Conservation (phyloP, 163 green algal species). For the Chlamydomonas reinhardtii region DNA sequence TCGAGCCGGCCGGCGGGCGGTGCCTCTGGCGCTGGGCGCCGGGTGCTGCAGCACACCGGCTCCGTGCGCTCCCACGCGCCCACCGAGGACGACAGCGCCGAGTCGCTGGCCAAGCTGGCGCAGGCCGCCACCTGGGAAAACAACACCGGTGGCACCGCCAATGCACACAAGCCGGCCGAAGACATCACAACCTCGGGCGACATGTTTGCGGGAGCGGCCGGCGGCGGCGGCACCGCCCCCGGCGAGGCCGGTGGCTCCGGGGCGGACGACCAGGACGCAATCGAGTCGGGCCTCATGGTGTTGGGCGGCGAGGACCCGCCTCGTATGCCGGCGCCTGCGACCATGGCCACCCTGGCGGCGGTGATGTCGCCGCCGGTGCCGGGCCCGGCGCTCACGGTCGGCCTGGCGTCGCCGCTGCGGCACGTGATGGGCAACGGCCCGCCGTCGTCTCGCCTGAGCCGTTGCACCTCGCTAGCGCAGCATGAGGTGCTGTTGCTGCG, state of each 20-base stretch:
- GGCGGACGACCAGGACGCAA: neutral
- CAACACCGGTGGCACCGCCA: neutral
- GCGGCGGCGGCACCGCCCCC: too few relatives aligned
- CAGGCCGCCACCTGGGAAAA: too few relatives aligned
- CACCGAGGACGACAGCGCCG: conserved; percentile 11
- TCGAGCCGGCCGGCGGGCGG: too few relatives aligned
- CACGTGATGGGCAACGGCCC: neutral
- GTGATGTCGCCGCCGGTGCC: neutral
- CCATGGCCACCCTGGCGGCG: neutral
- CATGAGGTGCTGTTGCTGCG: neutral
- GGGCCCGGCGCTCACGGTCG: neutral
- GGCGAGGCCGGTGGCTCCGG: too few relatives aligned
- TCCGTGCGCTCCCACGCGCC: conserved; percentile 12
- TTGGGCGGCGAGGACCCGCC: neutral
- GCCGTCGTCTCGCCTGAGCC: neutral
- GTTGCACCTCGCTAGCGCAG: neutral
- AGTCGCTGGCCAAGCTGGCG: conserved; percentile 4
- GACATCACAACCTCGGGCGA: neutral
- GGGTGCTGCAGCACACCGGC: neutral
- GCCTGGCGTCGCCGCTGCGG: neutral
- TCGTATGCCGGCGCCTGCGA: too few relatives aligned
- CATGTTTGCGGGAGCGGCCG: too few relatives aligned
- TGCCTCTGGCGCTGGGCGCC: neutral
- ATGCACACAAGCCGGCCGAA: neutral
- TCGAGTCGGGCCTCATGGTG: neutral